Conservation (phyloP, 208 protist species). For the Crithidia fasciculata region DNA sequence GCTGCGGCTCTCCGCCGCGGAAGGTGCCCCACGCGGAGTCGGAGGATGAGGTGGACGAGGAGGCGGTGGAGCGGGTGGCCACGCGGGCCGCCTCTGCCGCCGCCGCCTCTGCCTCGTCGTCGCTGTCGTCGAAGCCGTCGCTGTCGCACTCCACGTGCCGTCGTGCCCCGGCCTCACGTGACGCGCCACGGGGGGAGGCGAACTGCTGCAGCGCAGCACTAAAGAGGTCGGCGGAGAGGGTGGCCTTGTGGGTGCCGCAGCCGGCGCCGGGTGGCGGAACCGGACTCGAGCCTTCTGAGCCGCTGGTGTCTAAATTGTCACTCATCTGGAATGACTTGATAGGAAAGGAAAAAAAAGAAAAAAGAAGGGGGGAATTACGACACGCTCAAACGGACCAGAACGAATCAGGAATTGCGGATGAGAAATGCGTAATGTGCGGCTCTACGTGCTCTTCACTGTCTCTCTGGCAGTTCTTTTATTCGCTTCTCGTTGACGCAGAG, state of each 20-base stretch:
- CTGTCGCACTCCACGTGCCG: slow-evolving; percentile 33
- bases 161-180: not conserved
- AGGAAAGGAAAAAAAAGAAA: not conserved
- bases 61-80: not conserved
- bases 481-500: too few species aligned
- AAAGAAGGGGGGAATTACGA: too few species aligned
- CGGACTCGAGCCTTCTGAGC: not conserved
- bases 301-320: slow-evolving; percentile 18
- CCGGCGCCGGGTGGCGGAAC: not conserved
- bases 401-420: too few species aligned
- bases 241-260: not conserved
- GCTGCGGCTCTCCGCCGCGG: slow-evolving; percentile 22
- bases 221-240: slow-evolving; percentile 11
- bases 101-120: slow-evolving; percentile 5
- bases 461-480: too few species aligned
- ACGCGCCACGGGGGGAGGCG: not conserved
- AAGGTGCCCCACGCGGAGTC: slow-evolving; percentile 57
- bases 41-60: slow-evolving; percentile 23
- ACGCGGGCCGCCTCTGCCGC: not conserved
- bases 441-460: too few species aligned
- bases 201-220: slow-evolving; percentile 23
- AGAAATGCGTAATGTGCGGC: too few species aligned
- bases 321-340: not conserved
- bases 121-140: slow-evolving; percentile 26
- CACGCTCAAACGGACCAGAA: too few species aligned